Base-by-base conservation (phyloP, 768 basidiomycete species). In the Trametes maxima region DNA sequence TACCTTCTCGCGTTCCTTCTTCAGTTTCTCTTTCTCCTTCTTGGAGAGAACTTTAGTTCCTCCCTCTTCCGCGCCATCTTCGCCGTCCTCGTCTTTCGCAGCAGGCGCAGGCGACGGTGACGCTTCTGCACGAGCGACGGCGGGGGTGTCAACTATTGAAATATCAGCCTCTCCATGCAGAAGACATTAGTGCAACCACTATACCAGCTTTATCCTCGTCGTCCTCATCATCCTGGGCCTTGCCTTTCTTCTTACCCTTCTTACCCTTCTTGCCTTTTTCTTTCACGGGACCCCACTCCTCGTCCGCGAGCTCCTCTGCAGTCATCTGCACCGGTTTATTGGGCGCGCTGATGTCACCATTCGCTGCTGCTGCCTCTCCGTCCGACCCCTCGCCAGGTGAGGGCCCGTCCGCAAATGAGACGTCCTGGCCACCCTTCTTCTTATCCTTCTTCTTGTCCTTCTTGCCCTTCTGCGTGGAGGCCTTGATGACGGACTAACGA, bases 1-100 rank as follows among this genome's bases (percentile, higher is more conserved):
- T 49, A 89, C 94, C 89, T 97, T 97, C 79, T 97, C 95, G 53
- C 87, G 85, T 76, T 98, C 95, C 78, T 98, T 98, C 85, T 98
- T 98, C 62, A 96, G 79, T 72, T 88, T 88, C 73, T 98, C 95
- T 77, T 98, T 98, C 80, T 98, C 93, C 73, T 96, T 97, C 79
- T 98, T 98, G 17, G 89, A 88, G 37, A 97, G 75, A 35, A 96
- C 72, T 75, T 89, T 87, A 3, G 79, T 78, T 14, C 84, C 91
- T 50, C 75, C 75, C 52, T 81, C 86, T 33, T 82, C 79, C 5
- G 65, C 81, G 1, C 71, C 86, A 7, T 80, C 85, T 22, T 13
- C 57, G 36, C 61, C 74, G 11, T 59, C 62, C 5, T 13, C 68
- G 25, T 53, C 67, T 54, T 62, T 67, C 39, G 69, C 59, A 37